phyloP scores from a whole-genome alignment of 2,329 filamentous ascomycete species.

The Aspergillus versicolor region DNA sequence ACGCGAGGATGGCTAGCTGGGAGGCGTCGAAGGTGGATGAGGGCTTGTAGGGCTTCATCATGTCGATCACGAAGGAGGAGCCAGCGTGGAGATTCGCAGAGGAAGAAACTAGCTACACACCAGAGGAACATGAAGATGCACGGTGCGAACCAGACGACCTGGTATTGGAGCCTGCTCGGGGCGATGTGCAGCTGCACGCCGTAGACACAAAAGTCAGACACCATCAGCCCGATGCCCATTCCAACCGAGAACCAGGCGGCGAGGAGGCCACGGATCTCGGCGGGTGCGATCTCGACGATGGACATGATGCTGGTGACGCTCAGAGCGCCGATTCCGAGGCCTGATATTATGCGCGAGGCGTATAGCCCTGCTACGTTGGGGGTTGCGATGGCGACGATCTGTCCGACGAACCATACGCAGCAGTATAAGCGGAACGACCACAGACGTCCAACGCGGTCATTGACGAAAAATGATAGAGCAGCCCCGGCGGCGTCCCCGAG shows the following conservation, averaged over 20 bases:
- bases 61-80: neutral
- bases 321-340: constrained; percentile 45
- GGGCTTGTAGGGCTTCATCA: neutral
- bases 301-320: constrained; percentile 87
- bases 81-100: neutral
- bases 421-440: neutral
- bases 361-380: constrained; percentile 29
- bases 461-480: neutral
- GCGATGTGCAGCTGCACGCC: neutral
- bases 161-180: neutral
- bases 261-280: constrained; percentile 64
- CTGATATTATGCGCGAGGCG: constrained; percentile 32
- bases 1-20: neutral
- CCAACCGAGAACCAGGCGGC: constrained; percentile 12
- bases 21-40: neutral
- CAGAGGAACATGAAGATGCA: neutral
- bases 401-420: constrained; percentile 20
- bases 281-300: constrained; percentile 80
- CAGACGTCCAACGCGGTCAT: neutral
- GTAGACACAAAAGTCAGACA: neutral
- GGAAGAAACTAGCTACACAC: neutral
- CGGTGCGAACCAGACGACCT: neutral
- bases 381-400: constrained; percentile 34
- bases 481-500: neutral
- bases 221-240: neutral